These are phyloP conservation scores for Plectosphaerella cucumerina DNA, from an alignment of 2,329 filamentous ascomycete species.

Conservation along the genomic window DNA sequence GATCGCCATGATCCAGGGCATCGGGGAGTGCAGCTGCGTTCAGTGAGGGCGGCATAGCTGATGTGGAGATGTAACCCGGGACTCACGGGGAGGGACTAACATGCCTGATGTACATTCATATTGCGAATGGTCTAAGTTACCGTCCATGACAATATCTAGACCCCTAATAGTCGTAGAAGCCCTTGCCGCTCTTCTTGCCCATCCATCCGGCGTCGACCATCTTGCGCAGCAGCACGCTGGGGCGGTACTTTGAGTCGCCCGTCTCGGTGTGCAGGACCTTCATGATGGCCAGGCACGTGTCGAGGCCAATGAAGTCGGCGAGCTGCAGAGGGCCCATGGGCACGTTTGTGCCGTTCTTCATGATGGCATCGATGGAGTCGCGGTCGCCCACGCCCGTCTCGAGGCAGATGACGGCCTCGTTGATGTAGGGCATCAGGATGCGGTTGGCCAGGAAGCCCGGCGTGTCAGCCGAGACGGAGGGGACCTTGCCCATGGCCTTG, in stretches of 20 bases:
- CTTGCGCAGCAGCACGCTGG: constrained; percentile 79
- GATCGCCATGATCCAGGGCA: background rate
- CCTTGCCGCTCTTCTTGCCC: constrained; percentile 95
- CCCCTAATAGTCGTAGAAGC: constrained; percentile 81
- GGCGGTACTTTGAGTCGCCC: constrained; percentile 92
- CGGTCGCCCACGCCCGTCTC: constrained; percentile 87
- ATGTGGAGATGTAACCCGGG: too few species aligned
- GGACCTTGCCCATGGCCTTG: constrained; percentile 87
- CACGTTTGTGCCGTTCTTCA: constrained; percentile 99
- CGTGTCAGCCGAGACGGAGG: constrained; percentile 81
- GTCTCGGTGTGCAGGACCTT: constrained; percentile 88
- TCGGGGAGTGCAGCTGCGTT: background rate
- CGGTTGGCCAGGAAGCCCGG: constrained; percentile 95
- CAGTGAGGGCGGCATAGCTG: too few species aligned
- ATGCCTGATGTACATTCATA: too few species aligned
- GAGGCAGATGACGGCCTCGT: constrained; percentile 93
- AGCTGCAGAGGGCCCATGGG: constrained; percentile 94
- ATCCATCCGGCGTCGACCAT: constrained; percentile 99
- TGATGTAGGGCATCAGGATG: constrained; percentile 99
- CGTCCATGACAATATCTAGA: background rate
- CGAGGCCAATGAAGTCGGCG: constrained; percentile 95
- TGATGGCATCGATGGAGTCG: constrained; percentile 93
- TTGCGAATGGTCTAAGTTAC: too few species aligned
- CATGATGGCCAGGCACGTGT: constrained; percentile 97
- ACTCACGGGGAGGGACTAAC: too few species aligned